A percentile compares a stretch with the other conserved stretches of the same genome.
Conservation (phyloP, 2,329 filamentous ascomycete genomes). For the Capronia coronata region DNA sequence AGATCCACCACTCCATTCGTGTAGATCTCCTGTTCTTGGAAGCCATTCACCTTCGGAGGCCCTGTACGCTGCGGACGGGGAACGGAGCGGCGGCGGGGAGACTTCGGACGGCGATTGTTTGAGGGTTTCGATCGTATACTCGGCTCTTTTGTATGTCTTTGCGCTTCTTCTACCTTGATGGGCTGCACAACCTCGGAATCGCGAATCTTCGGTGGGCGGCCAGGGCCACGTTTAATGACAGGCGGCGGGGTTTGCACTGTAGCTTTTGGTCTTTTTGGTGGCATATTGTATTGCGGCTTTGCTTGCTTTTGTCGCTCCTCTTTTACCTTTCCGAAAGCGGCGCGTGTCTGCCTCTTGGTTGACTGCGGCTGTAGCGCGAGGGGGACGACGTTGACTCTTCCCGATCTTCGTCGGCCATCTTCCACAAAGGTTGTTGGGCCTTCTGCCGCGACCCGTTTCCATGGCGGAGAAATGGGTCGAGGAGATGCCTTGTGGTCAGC, state of each 20-base stretch:
- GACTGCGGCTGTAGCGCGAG: conserved; percentile 44
- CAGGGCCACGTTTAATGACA: conserved; percentile 10
- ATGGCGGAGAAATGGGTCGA: conserved; percentile 68
- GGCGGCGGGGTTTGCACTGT: conserved; percentile 14
- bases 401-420: conserved; percentile 56
- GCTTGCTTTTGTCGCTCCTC: conserved; percentile 20
- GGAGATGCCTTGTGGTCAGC: conserved; percentile 33
- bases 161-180: conserved; percentile 7
- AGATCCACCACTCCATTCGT: conserved; percentile 12
- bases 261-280: conserved; percentile 27
- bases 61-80: neutral
- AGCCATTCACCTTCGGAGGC: conserved; percentile 11
- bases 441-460: conserved; percentile 79
- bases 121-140: conserved; percentile 9
- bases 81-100: conserved; percentile 3
- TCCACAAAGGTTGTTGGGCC: conserved; percentile 78
- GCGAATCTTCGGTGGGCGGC: conserved; percentile 14
- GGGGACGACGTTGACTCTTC: conserved; percentile 49
- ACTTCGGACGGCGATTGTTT: conserved; percentile 3
- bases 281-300: conserved; percentile 31
- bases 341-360: conserved; percentile 43
- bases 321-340: conserved; percentile 30
- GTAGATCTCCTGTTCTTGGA: neutral
- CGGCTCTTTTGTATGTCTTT: conserved; percentile 3
- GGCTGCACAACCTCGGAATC: conserved; percentile 2